Evolutionary conservation across 208 protist species (phyloP).

Genomic region (Acanthamoeba rhysodes): DNA sequence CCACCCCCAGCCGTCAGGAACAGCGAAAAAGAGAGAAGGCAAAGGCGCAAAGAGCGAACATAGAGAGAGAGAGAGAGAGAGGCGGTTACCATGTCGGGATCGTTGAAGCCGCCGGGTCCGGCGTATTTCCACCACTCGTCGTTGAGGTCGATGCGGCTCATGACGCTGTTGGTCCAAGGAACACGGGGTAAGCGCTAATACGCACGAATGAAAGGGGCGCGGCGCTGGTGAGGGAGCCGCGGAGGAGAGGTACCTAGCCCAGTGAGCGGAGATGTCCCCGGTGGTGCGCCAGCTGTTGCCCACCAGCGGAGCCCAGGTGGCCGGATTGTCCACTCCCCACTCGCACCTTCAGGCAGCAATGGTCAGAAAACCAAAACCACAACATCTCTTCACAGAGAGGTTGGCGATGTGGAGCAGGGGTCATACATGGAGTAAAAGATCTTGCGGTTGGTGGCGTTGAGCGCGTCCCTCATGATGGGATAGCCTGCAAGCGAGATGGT

Average conservation of each 20-base stretch:
- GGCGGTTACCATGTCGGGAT: conserved; percentile 84
- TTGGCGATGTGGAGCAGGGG: not conserved
- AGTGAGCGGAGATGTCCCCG: conserved; percentile 79
- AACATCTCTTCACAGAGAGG: too few relatives aligned
- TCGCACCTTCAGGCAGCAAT: conserved; percentile 84
- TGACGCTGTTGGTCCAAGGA: conserved; percentile 68
- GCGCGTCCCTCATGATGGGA: conserved; percentile 84
- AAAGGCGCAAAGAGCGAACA: not conserved
- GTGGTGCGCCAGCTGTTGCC: conserved; percentile 88
- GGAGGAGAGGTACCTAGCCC: conserved; percentile 10
- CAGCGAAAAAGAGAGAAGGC: not conserved
- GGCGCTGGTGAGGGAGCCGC: not conserved
- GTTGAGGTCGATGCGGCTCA: conserved; percentile 72
- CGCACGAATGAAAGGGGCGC: not conserved
- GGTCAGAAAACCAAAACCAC: too few relatives aligned
- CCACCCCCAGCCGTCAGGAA: not conserved
- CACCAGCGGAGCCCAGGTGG: conserved; percentile 75
- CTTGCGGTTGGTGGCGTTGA: conserved; percentile 82
- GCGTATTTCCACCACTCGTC: conserved; percentile 68
- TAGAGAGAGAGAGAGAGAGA: not conserved
- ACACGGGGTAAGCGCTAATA: not conserved
- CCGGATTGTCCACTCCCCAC: conserved; percentile 84
- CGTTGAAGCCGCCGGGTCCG: conserved; percentile 87
- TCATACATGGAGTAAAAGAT: conserved; percentile 85
- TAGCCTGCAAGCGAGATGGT: conserved; percentile 73